Conservation (phyloP, 805 yeast genomes). For the Yamadazyma olivae region DNA sequence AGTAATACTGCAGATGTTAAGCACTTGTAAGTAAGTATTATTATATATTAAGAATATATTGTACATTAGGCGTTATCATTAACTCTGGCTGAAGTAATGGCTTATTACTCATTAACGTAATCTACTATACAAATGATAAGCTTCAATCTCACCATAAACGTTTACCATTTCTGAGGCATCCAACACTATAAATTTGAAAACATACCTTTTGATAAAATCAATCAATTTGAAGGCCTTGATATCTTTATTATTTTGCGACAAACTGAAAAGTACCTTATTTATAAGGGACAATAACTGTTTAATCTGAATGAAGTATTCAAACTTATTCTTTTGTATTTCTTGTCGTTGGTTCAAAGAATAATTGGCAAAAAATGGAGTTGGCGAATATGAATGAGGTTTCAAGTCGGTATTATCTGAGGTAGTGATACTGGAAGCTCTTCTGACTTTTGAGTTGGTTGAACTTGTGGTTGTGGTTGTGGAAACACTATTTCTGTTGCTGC, state of each 20-base stretch:
- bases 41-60: background rate
- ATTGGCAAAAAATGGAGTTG: conserved; percentile 7
- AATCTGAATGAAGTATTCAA: conserved; percentile 33
- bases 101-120: background rate
- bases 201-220: conserved; percentile 32
- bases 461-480: conserved; percentile 16
- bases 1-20: conserved; percentile 91
- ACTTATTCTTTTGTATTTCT: conserved; percentile 30
- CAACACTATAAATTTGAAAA: conserved; percentile 34
- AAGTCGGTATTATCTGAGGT: conserved; percentile 6
- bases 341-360: conserved; percentile 17
- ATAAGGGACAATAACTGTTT: conserved; percentile 13
- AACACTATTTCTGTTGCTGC: conserved; percentile 21
- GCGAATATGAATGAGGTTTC: conserved; percentile 10
- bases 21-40: conserved; percentile 55
- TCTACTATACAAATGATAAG: conserved; percentile 13
- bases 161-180: conserved; percentile 35
- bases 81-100: background rate
- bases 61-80: conserved; percentile 3
- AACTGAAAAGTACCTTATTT: conserved; percentile 5
- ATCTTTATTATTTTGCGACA: conserved; percentile 6
- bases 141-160: conserved; percentile 25
- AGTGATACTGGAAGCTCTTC: conserved; percentile 9
- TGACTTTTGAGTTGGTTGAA: conserved; percentile 19
- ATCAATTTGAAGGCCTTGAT: conserved; percentile 23